phyloP scores from a whole-genome alignment of 495 filamentous ascomycete species.

The Neurospora sublineolata region DNA sequence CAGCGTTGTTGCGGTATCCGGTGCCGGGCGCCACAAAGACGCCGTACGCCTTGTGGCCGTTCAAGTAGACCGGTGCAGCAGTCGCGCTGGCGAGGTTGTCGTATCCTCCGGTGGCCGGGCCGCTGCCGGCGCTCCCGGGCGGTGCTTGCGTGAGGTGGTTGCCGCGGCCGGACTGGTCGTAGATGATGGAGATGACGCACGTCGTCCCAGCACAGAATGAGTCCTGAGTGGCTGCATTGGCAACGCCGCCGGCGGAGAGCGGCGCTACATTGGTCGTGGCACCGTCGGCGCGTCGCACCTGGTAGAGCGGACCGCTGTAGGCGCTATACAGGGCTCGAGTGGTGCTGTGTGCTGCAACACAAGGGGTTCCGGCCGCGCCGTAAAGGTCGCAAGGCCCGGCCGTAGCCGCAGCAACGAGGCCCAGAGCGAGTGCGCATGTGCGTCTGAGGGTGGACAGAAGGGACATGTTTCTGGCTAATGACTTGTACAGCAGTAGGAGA shows the following conservation, averaged over 20 bases:
- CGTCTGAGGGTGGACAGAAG: not conserved
- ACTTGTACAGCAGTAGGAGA: not conserved
- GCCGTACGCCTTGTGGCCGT: constrained; percentile 47
- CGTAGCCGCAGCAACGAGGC: not conserved
- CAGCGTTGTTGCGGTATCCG: constrained; percentile 31
- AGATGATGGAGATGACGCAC: constrained; percentile 48
- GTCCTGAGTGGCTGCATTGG: constrained; percentile 45
- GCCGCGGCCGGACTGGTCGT: constrained; percentile 46
- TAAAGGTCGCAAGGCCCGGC: not conserved
- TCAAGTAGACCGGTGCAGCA: constrained; percentile 46
- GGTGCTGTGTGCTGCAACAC: not conserved
- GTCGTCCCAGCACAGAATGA: constrained; percentile 45
- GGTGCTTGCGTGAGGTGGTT: constrained; percentile 50
- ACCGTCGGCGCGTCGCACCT: constrained; percentile 41
- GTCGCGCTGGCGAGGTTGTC: constrained; percentile 44
- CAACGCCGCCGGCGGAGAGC: constrained; percentile 38
- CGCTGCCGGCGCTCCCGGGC: constrained; percentile 34
- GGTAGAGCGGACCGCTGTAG: constrained; percentile 42
- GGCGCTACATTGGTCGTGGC: constrained; percentile 36
- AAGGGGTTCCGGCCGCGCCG: not conserved
- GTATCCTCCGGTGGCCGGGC: constrained; percentile 41
- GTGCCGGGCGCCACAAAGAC: constrained; percentile 37
- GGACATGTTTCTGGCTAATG: not conserved
- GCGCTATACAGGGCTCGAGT: constrained; percentile 30
- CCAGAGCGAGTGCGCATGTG: not conserved